Base-by-base conservation (phyloP, 2,329 filamentous ascomycete genomes). In the Esteya vermicola region DNA sequence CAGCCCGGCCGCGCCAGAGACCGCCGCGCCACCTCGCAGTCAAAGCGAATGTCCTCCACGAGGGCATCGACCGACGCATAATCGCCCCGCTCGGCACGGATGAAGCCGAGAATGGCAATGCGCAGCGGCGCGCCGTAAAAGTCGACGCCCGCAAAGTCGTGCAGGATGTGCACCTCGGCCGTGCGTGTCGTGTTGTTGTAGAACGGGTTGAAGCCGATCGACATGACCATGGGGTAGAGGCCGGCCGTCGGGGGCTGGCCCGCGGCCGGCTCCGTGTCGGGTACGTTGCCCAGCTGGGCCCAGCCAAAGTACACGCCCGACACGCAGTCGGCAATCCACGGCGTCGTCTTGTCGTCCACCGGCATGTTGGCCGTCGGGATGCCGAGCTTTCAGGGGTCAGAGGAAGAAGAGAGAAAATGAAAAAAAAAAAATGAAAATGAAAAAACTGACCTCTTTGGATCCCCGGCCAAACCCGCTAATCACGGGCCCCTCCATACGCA, bases 341-440 rank as follows among this genome's bases (percentile, higher is more conserved):
- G 64, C 25, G 67, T 61, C 7, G 68, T 58, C 51, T 74, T 52
- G 40, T 70, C 67, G 58, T 81, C 78, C 38, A 89, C 80, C 51
- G 77, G 77, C 33, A 96, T 76, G 66, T 96, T 98, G 56, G 91
- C 91, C 2, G 91, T 96, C 3, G 91, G 91, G 57, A 96, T 95
- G 51, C 89, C 89, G 55, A 96, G 83, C 78, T 93, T n/a, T n/a
- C n/a, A 19, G 26, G 13, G 13, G 19, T 34, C 33, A 39, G 18
- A 18, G 19, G 5, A n/a, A 13, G 21, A 14, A 20, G 4, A 34
- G 19, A 4, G 12, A 19, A 6, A 13, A 20, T 9, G 6, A 8
- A 19, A 20, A 31, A 12, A 41, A 6, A 22, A 4, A 18, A 3
- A 3, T 3, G n/a, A n/a, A 28, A 19, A 36, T 4, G 12, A 22